A percentile compares a stretch with the other conserved stretches of the same genome.
These are phyloP conservation scores for Coemansia sp. DNA, from an alignment of 192 early-diverging fungal genomes.

Conservation along the genomic window DNA sequence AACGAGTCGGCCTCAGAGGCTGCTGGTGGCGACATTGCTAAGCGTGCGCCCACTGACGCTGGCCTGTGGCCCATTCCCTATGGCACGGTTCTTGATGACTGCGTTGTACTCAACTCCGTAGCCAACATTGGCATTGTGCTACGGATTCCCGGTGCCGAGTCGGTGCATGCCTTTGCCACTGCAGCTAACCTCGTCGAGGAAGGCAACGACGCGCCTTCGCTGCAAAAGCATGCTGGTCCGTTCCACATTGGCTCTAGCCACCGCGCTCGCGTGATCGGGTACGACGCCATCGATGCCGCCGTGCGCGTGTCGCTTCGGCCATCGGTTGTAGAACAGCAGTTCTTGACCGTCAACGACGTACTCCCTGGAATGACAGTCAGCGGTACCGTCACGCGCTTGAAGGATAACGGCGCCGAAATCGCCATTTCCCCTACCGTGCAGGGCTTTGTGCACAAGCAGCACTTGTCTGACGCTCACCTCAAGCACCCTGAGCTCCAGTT, in stretches of 20 bases:
- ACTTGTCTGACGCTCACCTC: conserved; percentile 74
- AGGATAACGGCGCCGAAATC: conserved; percentile 60
- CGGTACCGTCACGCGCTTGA: conserved; percentile 54
- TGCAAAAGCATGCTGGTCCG: conserved; percentile 47
- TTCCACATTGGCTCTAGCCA: conserved; percentile 71
- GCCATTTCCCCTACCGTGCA: conserved; percentile 58
- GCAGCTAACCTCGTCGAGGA: conserved; percentile 73
- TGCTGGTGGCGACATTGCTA: conserved; percentile 5
- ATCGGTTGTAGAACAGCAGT: conserved; percentile 66
- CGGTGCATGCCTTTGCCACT: conserved; percentile 26
- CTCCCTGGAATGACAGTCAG: conserved; percentile 23
- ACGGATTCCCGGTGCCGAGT: conserved; percentile 41
- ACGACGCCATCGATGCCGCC: conserved; percentile 72
- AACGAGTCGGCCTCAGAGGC: not conserved
- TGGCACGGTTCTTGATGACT: conserved; percentile 68
- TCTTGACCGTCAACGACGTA: conserved; percentile 68
- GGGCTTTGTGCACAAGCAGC: conserved; percentile 68
- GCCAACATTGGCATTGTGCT: conserved; percentile 63
- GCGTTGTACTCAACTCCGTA: conserved; percentile 63
- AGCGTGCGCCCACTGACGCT: conserved; percentile 12
- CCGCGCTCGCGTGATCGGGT: conserved; percentile 74
- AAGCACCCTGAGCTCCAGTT: conserved; percentile 68
- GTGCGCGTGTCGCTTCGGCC: conserved; percentile 71
- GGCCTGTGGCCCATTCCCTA: conserved; percentile 62
- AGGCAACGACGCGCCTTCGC: conserved; percentile 53